Base-by-base conservation (phyloP, 1,284 basidiomycete species). In the Wallemia mellicola region DNA sequence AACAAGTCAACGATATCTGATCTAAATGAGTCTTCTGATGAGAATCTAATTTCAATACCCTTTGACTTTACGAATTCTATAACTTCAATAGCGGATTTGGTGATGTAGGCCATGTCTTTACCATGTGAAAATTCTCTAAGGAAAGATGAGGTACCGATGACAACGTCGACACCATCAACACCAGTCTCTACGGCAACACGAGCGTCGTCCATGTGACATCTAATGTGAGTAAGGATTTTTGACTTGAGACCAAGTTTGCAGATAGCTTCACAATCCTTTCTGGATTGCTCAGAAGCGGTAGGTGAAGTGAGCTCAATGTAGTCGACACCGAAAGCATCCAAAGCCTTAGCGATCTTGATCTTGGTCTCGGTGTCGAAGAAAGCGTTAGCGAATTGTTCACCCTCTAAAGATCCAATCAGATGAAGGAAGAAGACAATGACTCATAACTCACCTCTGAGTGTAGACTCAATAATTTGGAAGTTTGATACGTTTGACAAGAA, bases 361-460 rank as follows among this genome's bases (percentile, higher is more conserved):
- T 99, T 99, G 74, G 91, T 98, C 77, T 94, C 91, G 70, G 88
- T 91, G 71, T 94, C 91, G 71, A 95, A 96, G 77, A 95, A 99
- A 60, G 94, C 92, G 68, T 96, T 98, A 64, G 94, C 92, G 67
- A 99, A 99, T 72, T 99, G 88, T 73, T 98, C 86, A 66, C 92
- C 89, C 85, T 96, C 89, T 91, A 68, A 55, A 60, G 48, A 55
- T 56, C 65, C 60, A 59, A 60, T 59, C n/a, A 61, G 38, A n/a
- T n/a, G n/a, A 28, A 55, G 5, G 9, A 58, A 58, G n/a, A 56
- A 32, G 58, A 15, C n/a, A 59, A 57, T 54, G 30, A 19, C 58
- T 38, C 22, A 28, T 32, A 24, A 69, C 75, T 62, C 61, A 86
- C 87, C 87, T 77, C 92, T 76, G 61, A 96, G 77, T 9, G 91